A percentile compares a stretch with the other conserved stretches of the same genome.
Evolutionary conservation across 2,329 filamentous ascomycete genomes (phyloP).

Genomic region (Trichoderma sp.): DNA sequence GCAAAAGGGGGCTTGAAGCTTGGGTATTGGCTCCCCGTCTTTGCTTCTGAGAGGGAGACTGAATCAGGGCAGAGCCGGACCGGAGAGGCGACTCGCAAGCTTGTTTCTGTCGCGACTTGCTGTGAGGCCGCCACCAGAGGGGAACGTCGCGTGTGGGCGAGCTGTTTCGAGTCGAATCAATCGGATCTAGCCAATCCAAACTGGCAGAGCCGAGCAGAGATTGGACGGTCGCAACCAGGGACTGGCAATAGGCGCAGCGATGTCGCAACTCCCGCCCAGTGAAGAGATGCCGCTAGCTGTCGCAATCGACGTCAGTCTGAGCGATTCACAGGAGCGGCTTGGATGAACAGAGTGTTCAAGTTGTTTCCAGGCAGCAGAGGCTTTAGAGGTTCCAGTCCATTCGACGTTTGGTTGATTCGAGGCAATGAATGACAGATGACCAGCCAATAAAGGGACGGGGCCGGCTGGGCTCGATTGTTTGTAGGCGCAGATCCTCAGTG

Average conservation of each 20-base stretch:
- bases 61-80: constrained; percentile 18
- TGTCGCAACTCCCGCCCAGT: constrained; percentile 1
- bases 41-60: neutral
- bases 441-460: too few relatives aligned
- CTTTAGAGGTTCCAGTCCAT: constrained; percentile 29
- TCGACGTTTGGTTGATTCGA: too few relatives aligned
- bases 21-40: constrained; percentile 4
- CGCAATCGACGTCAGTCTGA: neutral
- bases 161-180: neutral
- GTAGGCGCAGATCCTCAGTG: too few relatives aligned
- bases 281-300: constrained; percentile 4
- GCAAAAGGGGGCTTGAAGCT: constrained; percentile 2
- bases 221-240: neutral
- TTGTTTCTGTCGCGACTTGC: neutral
- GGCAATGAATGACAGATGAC: too few relatives aligned
- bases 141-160: neutral
- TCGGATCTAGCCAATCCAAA: neutral
- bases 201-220: neutral
- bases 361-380: constrained; percentile 30
- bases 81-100: neutral
- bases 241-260: neutral
- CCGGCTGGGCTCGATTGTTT: too few relatives aligned
- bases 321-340: neutral
- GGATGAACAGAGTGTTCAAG: neutral
- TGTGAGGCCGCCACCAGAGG: neutral